Evolutionary conservation across 2,329 filamentous ascomycete genomes (phyloP), one percentile per base, ranked within the genome.

Genomic region (Botrytis medusae): DNA sequence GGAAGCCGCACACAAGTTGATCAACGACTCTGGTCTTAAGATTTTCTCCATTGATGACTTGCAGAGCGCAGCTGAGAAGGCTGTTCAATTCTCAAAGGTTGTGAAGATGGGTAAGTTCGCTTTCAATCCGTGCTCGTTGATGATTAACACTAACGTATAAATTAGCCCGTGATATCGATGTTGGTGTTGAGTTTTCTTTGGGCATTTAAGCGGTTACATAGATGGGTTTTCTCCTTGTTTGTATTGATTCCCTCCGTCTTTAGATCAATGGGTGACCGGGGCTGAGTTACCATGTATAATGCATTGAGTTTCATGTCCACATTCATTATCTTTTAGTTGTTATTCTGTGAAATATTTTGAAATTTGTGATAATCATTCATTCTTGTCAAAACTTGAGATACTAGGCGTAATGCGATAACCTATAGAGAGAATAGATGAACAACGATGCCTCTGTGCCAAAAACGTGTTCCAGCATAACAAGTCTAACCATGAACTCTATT

Each of bases 41-140:
- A 99, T 99, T 85, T 99, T 99, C 89, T 97, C 93, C 81, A 98
- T 99, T 76, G 95, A 98, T 82, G 96, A 99, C 86, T 90, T 99
- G 80, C 96, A 99, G 86, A 96, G 86, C 82, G 96, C 96, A 60
- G 96, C 96, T 77, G 96, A 98, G 90, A 98, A 97, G 89, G 93
- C 95, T 44, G 96, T 99, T 77, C 95, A 99, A 85, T 95, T 99
- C 85, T 98, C 94, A 81, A 98, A 98, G 90, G 93, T 99, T 79
- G 96, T 99, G 81, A 98, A 98, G 91, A 93, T 97, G 91, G 93
- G 91, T 93, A 86, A 87, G 91, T 88, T 65, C 12, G 46, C 68
- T 48, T 65, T 6, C 34, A 40, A 57, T 54, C 67, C 60, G 57
- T 42, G n/a, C 64, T 60, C 40, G 40, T 57, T 57, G 51, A 29